A percentile compares a stretch with the other conserved stretches of the same genome.
These are phyloP conservation scores for Suhomyces coccinellae DNA, from an alignment of 1,139 yeast genomes.

Conservation along the genomic window DNA sequence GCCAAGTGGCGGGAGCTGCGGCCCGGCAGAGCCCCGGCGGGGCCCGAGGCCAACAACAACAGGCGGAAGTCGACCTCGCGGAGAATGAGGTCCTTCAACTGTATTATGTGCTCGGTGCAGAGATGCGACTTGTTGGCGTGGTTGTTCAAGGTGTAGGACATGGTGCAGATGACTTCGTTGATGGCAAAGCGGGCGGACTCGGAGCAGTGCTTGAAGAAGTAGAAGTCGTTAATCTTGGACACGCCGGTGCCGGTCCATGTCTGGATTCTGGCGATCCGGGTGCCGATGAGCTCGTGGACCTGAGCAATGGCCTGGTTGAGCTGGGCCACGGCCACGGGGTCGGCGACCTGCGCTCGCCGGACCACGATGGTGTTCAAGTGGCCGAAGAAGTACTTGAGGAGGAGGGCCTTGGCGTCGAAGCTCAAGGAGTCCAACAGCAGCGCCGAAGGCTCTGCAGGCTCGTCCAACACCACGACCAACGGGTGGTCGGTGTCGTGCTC, in stretches of 20 bases:
- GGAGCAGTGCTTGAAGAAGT: conserved; percentile 8
- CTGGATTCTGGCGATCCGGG: conserved; percentile 51
- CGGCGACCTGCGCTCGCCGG: conserved; percentile 20
- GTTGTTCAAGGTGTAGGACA: conserved; percentile 32
- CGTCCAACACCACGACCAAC: conserved; percentile 33
- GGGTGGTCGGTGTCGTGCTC: conserved; percentile 40
- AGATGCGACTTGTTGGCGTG: conserved; percentile 26
- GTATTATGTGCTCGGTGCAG: conserved; percentile 25
- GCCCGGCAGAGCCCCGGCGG: no score
- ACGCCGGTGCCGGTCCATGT: conserved; percentile 57
- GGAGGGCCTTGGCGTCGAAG: conserved; percentile 30
- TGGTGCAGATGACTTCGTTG: conserved; percentile 29
- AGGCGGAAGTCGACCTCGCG: conserved; percentile 41
- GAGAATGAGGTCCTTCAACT: conserved; percentile 31
- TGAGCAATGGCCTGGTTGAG: conserved; percentile 31
- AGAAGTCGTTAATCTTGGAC: conserved; percentile 29
- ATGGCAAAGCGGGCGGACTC: conserved; percentile 9
- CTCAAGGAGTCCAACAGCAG: conserved; percentile 8
- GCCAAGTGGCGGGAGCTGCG: conserved; percentile 28
- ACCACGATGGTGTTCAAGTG: conserved; percentile 44
- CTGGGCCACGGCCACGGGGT: conserved; percentile 19
- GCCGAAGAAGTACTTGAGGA: conserved; percentile 41
- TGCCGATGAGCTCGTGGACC: conserved; percentile 27
- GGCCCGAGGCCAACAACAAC: conserved; percentile 20
- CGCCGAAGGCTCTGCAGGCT: conserved; percentile 1